phyloP scores from a whole-genome alignment of 495 filamentous ascomycete genomes.

The Penicillium angulare region DNA sequence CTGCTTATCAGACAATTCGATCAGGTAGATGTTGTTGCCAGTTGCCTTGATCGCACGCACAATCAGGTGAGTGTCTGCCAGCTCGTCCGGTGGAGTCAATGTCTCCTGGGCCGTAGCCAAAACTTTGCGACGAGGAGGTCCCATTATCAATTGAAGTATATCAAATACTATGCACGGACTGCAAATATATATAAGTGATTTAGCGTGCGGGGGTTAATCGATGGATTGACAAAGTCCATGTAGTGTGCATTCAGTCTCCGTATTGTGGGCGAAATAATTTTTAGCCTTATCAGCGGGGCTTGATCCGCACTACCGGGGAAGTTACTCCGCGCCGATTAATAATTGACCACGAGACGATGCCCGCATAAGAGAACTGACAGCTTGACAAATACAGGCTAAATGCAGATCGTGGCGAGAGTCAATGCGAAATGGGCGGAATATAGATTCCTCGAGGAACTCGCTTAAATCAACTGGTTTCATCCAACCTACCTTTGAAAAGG shows the following conservation, averaged over 20 bases:
- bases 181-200: too few species aligned
- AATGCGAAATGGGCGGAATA: neutral
- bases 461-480: neutral
- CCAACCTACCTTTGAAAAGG: too few species aligned
- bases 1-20: conserved; percentile 58
- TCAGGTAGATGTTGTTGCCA: conserved; percentile 83
- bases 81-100: conserved; percentile 64
- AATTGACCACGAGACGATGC: too few species aligned
- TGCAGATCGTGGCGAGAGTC: neutral
- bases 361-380: neutral
- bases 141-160: conserved; percentile 48
- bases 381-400: conserved; percentile 1
- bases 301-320: neutral
- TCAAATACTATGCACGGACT: neutral
- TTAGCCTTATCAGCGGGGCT: neutral
- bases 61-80: conserved; percentile 65
- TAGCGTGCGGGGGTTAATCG: too few species aligned
- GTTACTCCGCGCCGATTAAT: neutral
- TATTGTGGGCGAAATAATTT: neutral
- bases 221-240: too few species aligned
- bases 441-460: neutral
- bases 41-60: conserved; percentile 74
- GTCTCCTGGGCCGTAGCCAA: conserved; percentile 74
- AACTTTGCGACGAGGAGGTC: conserved; percentile 69
- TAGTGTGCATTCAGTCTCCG: too few species aligned